A percentile compares a stretch with the other conserved stretches of the same genome.
Evolutionary conservation across 441 rosid genomes (phyloP).

Genomic region (Syzygium syzygioides): DNA sequence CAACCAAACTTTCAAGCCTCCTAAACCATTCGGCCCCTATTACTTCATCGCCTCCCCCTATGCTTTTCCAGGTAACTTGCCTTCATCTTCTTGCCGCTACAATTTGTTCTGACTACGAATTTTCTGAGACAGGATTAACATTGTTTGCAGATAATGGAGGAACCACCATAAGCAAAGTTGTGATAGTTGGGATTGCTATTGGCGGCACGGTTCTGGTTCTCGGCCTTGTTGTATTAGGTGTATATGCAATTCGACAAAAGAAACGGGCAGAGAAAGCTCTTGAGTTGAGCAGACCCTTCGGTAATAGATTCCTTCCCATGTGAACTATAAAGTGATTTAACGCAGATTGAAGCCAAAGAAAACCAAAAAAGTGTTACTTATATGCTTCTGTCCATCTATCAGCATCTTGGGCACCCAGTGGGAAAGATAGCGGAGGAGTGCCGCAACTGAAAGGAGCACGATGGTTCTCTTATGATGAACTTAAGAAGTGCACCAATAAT

Average conservation of each 20-base stretch:
- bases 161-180: constrained; percentile 35
- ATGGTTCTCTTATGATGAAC: constrained; percentile 94
- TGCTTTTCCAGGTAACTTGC: constrained; percentile 63
- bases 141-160: constrained; percentile 35
- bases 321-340: background rate
- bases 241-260: constrained; percentile 85
- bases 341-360: background rate
- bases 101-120: background rate
- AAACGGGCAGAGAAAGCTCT: constrained; percentile 93
- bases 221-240: constrained; percentile 57
- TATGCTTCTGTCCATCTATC: constrained; percentile 6
- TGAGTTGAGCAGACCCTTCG: constrained; percentile 72
- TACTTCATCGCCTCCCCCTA: constrained; percentile 85
- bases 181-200: constrained; percentile 43
- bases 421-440: constrained; percentile 83
- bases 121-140: constrained; percentile 3
- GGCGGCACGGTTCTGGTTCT: constrained; percentile 47
- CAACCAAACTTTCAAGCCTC: constrained; percentile 96
- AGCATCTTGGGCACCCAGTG: constrained; percentile 94
- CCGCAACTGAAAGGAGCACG: constrained; percentile 96
- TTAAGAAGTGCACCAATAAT: constrained; percentile 67
- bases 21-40: constrained; percentile 81
- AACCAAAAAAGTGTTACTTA: background rate
- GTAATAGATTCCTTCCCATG: constrained; percentile 25
- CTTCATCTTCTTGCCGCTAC: background rate